phyloP scores from a whole-genome alignment of 768 basidiomycete genomes.

The Hygrophorus russula region DNA sequence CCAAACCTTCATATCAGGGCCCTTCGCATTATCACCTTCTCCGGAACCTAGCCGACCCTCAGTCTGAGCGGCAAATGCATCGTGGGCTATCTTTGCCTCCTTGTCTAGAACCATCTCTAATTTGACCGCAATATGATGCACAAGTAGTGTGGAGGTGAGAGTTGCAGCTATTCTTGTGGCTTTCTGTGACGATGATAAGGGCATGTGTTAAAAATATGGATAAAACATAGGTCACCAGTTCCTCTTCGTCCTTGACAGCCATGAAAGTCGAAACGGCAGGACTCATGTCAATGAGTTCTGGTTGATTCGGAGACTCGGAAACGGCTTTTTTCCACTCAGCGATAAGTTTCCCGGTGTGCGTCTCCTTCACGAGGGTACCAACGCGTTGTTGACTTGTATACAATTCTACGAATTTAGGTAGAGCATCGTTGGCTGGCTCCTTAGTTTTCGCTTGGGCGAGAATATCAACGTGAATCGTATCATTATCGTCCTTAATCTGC shows the following conservation, averaged over 20 bases:
- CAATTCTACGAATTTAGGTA: constrained; percentile 53
- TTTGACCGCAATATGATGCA: constrained; percentile 77
- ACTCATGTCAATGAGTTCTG: constrained; percentile 73
- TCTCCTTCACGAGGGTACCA: constrained; percentile 74
- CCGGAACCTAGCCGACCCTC: constrained; percentile 84
- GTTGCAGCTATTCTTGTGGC: constrained; percentile 59
- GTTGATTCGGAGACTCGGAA: constrained; percentile 40
- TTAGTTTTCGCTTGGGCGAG: constrained; percentile 71
- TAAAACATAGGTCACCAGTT: constrained; percentile 50
- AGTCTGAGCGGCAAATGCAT: constrained; percentile 73
- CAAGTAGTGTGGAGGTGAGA: constrained; percentile 77
- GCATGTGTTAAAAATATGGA: not conserved
- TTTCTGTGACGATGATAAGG: constrained; percentile 42
- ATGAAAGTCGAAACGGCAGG: constrained; percentile 67
- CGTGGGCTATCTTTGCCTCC: constrained; percentile 85
- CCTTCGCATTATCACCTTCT: constrained; percentile 64
- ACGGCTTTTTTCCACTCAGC: constrained; percentile 75
- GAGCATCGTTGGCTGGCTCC: constrained; percentile 62
- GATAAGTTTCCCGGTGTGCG: constrained; percentile 74
- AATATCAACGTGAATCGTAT: constrained; percentile 61
- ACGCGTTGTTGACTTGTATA: constrained; percentile 56
- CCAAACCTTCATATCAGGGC: constrained; percentile 92
- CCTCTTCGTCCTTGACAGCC: constrained; percentile 86
- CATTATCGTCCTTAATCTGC: constrained; percentile 54
- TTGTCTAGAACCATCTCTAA: constrained; percentile 87